Evolutionary conservation across 2,329 filamentous ascomycete species (phyloP).

Genomic region (Ceratocystis eucalypticola): DNA sequence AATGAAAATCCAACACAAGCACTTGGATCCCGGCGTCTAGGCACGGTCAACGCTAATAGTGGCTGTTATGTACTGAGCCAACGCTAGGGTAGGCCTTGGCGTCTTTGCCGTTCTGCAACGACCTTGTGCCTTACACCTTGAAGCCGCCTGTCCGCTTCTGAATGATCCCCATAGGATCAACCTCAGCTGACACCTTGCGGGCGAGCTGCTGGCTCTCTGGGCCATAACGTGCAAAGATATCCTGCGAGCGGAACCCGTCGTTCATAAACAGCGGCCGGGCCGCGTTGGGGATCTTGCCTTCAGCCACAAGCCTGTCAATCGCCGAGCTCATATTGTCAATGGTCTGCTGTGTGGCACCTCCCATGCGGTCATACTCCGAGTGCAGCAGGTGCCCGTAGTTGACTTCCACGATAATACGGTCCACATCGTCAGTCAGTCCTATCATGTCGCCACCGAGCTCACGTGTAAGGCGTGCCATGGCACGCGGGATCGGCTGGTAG

Average conservation of each 20-base stretch:
- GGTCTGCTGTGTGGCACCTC: constrained; percentile 21
- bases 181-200: constrained; percentile 24
- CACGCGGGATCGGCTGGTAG: constrained; percentile 32
- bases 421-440: constrained; percentile 25
- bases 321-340: constrained; percentile 20
- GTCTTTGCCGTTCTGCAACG: neutral
- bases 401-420: constrained; percentile 22
- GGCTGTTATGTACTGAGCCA: too few species aligned
- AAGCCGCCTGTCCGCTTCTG: constrained; percentile 26
- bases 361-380: constrained; percentile 17
- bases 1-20: too few species aligned
- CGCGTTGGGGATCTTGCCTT: constrained; percentile 7
- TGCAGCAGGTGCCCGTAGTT: constrained; percentile 22
- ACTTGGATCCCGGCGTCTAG: too few species aligned
- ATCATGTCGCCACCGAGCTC: constrained; percentile 30
- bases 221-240: constrained; percentile 30
- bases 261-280: constrained; percentile 29
- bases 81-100: too few species aligned
- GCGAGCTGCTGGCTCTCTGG: constrained; percentile 27
- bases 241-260: constrained; percentile 30
- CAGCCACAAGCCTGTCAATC: constrained; percentile 19
- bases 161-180: constrained; percentile 27
- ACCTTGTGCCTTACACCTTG: constrained; percentile 21
- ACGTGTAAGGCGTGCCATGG: constrained; percentile 26
- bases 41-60: too few species aligned